Percentiles rank a stretch among this genome's conserved stretches.
These are phyloP conservation scores for Tritrichomonas foetus DNA, from an alignment of 208 protist species.

Conservation along the genomic window DNA sequence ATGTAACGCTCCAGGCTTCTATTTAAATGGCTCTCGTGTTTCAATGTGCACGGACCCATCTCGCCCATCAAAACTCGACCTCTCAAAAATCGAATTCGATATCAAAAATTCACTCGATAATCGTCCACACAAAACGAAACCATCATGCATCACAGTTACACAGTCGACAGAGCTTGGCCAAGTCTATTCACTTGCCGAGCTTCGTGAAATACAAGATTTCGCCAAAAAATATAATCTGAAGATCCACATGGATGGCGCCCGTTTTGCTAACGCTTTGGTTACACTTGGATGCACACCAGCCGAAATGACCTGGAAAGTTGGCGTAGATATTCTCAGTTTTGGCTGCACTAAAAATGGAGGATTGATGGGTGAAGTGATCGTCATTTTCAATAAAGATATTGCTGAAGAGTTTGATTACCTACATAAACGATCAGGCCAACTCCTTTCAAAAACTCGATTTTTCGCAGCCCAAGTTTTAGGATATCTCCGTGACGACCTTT, in stretches of 20 bases:
- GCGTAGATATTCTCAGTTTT: background rate
- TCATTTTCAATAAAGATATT: background rate
- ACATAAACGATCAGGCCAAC: background rate
- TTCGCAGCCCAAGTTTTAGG: background rate
- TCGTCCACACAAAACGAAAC: background rate
- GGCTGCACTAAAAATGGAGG: background rate
- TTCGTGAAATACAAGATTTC: background rate
- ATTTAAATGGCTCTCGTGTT: background rate
- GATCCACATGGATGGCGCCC: constrained; percentile 1
- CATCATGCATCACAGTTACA: background rate
- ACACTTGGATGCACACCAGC: background rate
- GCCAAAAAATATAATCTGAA: background rate
- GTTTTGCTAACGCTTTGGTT: background rate
- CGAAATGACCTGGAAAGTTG: background rate
- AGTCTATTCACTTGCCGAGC: background rate
- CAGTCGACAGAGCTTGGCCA: background rate
- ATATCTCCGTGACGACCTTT: background rate
- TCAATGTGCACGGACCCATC: background rate
- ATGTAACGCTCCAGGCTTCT: background rate
- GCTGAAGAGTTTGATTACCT: background rate
- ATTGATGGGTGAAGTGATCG: background rate
- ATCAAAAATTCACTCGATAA: background rate
- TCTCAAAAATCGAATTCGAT: background rate
- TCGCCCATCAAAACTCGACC: background rate
- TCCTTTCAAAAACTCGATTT: constrained; percentile 7